These are phyloP conservation scores for Cerrena zonata DNA, from an alignment of 1,284 basidiomycete genomes.

Conservation along the genomic window DNA sequence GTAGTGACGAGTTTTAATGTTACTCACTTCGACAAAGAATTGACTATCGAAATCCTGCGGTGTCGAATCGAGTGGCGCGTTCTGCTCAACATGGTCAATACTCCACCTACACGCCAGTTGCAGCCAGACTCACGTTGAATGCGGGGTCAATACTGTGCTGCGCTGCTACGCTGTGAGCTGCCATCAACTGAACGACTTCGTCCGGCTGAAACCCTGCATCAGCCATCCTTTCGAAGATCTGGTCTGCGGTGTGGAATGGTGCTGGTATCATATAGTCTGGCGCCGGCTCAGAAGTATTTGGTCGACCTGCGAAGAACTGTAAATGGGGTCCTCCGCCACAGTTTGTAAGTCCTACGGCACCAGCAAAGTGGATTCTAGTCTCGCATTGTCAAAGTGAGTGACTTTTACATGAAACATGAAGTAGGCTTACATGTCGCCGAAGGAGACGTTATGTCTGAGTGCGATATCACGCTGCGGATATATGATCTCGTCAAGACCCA, in stretches of 20 bases:
- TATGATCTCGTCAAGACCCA: slow-evolving; percentile 5
- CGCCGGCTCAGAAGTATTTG: slow-evolving; percentile 4
- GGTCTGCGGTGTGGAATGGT: not conserved
- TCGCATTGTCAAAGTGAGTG: not conserved
- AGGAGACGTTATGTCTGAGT: slow-evolving; percentile 4
- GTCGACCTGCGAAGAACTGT: slow-evolving; percentile 4
- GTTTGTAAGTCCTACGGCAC: slow-evolving; percentile 5
- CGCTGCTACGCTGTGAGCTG: slow-evolving; percentile 2
- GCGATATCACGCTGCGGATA: slow-evolving; percentile 4
- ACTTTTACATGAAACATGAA: not conserved
- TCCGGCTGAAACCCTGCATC: slow-evolving; percentile 5
- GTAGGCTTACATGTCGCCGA: slow-evolving; percentile 5
- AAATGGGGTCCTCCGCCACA: slow-evolving; percentile 4
- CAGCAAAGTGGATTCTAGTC: slow-evolving; percentile 7
- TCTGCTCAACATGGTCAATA: too few relatives aligned
- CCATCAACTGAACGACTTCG: slow-evolving; percentile 1
- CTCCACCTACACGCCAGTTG: too few relatives aligned
- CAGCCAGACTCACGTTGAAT: not conserved
- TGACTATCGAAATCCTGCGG: slow-evolving; percentile 1
- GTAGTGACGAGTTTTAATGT: too few relatives aligned
- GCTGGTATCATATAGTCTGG: slow-evolving; percentile 3
- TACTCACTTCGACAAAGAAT: slow-evolving; percentile 6
- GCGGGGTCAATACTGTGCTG: slow-evolving; percentile 3
- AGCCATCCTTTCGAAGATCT: slow-evolving; percentile 4
- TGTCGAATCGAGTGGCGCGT: slow-evolving; percentile 4